These are phyloP conservation scores for Suillus alpinus DNA, from an alignment of 768 basidiomycete genomes.

Conservation along the genomic window DNA sequence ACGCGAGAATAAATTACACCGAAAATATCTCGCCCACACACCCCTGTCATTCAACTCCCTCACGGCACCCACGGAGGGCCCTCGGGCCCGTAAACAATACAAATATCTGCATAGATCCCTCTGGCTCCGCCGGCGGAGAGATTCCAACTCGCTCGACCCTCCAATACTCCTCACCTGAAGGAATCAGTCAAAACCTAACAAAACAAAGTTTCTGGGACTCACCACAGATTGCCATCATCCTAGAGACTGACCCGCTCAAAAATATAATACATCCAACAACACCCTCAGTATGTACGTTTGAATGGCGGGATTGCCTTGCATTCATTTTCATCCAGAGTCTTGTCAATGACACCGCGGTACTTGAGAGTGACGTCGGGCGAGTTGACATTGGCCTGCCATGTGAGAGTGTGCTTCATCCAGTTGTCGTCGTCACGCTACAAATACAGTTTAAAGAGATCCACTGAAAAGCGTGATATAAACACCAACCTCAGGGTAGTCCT, in stretches of 20 bases:
- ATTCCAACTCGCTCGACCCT: slow-evolving; percentile 92
- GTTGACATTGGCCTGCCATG: slow-evolving; percentile 77
- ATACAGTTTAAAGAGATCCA: slow-evolving; percentile 3
- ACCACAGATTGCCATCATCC: slow-evolving; percentile 83
- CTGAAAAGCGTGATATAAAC: not conserved
- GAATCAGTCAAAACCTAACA: not conserved
- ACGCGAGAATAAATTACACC: not conserved
- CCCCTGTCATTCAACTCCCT: slow-evolving; percentile 85
- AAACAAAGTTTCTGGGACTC: slow-evolving; percentile 18
- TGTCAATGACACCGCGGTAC: slow-evolving; percentile 84
- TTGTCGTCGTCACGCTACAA: slow-evolving; percentile 82
- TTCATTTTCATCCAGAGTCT: slow-evolving; percentile 92
- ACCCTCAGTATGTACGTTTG: slow-evolving; percentile 83
- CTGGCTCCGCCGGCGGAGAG: slow-evolving; percentile 58
- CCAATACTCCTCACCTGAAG: slow-evolving; percentile 77
- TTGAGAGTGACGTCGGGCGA: slow-evolving; percentile 84
- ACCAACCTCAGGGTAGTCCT: slow-evolving; percentile 88
- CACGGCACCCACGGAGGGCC: slow-evolving; percentile 77
- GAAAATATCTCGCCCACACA: slow-evolving; percentile 79
- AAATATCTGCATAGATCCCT: slow-evolving; percentile 87
- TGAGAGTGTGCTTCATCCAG: slow-evolving; percentile 96
- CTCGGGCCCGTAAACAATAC: slow-evolving; percentile 83
- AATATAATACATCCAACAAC: not conserved
- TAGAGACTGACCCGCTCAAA: not conserved
- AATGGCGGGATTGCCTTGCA: slow-evolving; percentile 97